A percentile compares a stretch with the other conserved stretches of the same genome.
Conservation (phyloP, 495 filamentous ascomycete genomes). For the Neurospora sp. region DNA sequence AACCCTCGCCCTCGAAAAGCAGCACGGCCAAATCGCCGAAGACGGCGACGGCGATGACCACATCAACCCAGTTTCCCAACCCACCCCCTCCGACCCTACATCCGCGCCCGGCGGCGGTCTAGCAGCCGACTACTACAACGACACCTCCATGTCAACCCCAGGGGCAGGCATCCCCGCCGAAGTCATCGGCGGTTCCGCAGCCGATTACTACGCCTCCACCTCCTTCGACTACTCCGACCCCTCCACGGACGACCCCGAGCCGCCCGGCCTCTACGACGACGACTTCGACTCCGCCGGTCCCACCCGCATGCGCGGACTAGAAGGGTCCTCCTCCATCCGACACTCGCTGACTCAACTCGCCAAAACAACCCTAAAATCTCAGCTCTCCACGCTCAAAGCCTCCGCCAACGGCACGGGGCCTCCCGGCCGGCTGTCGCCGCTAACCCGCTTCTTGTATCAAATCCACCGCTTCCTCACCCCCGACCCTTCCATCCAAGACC, state of each 20-base stretch:
- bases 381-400: conserved; percentile 1
- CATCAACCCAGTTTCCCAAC: not conserved
- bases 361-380: conserved; percentile 9
- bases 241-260: conserved; percentile 13
- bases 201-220: conserved; percentile 30
- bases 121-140: conserved; percentile 33
- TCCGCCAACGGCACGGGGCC: conserved; percentile 10
- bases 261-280: conserved; percentile 13
- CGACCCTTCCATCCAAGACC: conserved; percentile 9
- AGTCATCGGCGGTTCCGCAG: conserved; percentile 13
- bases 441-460: conserved; percentile 13
- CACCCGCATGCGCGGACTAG: conserved; percentile 22
- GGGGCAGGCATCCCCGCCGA: not conserved
- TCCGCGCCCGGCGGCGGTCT: conserved; percentile 6
- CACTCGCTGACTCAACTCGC: conserved; percentile 9
- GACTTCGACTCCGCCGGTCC: not conserved
- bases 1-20: conserved; percentile 38
- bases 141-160: conserved; percentile 11
- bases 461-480: conserved; percentile 18
- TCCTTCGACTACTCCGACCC: conserved; percentile 13
- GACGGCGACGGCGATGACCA: conserved; percentile 19
- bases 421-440: accelerated
- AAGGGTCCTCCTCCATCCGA: conserved; percentile 23
- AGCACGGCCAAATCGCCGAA: conserved; percentile 38
- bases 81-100: conserved; percentile 4